Base-by-base conservation (phyloP, 176 grass and related monocot genomes). In the Raddia distichophylla region DNA sequence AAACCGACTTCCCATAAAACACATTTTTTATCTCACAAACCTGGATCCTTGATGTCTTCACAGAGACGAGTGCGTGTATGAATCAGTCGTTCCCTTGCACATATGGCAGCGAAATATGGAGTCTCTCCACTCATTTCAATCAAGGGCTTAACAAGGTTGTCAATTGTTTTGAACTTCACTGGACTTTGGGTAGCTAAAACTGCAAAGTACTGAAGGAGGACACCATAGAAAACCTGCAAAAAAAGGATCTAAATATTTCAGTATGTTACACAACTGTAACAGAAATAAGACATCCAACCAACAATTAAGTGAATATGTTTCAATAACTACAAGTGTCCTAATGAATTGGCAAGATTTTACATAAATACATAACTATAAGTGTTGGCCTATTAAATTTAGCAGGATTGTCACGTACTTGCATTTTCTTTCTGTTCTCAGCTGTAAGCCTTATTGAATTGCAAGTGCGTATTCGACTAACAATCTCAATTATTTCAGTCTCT, bases 21-120 rank as follows among this genome's bases (percentile, higher is more conserved):
- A 16, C 27, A 82, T 68, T 22, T 83, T 3, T 74, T 46, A 81
- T 76, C 52, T 75, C 69, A 63, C 70, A 60, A 69, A 98, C 95
- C 95, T 90, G 92, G 82, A 83, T 82, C 64, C 66, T 93, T 94
- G 58, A 93, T 84, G 79, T 98, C 92, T 83, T 98, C 92, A 63
- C 93, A 91, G 46, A 98, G 74, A 73, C 50, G 72, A 59, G 86
- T 86, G 13, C 90, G 86, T 15, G 88, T 90, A 65, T 91, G 83
- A 76, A 90, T 79, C 67, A 98, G 83, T 20, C 95, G 77, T 70
- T 98, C 81, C 79, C 92, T 93, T 45, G 92, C 95, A 89, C 95
- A 98, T 63, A 98, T 98, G 27, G 90, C 92, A 49, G 95, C 90
- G 84, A 98, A 98, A 90, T 95, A 98, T 78, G 92, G 92, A 80